Evolutionary conservation across 2,329 filamentous ascomycete genomes (phyloP).

Genomic region (Ceratocystis harringtonii): DNA sequence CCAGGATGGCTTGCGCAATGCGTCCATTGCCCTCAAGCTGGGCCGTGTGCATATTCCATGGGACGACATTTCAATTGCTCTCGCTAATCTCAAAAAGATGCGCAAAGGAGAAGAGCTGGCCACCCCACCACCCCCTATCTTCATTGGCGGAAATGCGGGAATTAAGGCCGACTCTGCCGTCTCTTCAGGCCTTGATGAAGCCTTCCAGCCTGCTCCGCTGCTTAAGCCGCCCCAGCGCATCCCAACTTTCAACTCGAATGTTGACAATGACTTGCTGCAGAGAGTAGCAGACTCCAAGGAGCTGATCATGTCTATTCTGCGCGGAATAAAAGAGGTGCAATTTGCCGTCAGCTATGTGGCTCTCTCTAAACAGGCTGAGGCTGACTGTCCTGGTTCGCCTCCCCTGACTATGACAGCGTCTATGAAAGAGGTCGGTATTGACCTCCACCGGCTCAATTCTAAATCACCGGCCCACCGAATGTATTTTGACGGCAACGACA

Average conservation of each 20-base stretch:
- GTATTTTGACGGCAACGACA: slow-evolving; percentile 88
- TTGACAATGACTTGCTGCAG: slow-evolving; percentile 46
- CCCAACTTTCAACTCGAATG: slow-evolving; percentile 14
- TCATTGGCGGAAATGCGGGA: not conserved
- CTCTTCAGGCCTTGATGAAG: slow-evolving; percentile 21
- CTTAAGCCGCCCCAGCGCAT: slow-evolving; percentile 11
- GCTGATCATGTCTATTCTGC: slow-evolving; percentile 75
- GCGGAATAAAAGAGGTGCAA: slow-evolving; percentile 91
- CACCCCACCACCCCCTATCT: not conserved
- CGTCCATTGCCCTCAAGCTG: slow-evolving; percentile 77
- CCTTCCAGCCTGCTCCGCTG: slow-evolving; percentile 23
- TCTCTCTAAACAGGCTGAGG: slow-evolving; percentile 63
- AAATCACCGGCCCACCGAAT: slow-evolving; percentile 91
- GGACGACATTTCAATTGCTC: slow-evolving; percentile 66
- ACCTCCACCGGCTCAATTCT: slow-evolving; percentile 78
- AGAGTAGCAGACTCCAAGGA: slow-evolving; percentile 86
- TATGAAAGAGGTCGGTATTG: slow-evolving; percentile 92
- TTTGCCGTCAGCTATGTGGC: slow-evolving; percentile 86
- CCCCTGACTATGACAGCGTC: slow-evolving; percentile 59
- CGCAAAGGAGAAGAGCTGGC: not conserved
- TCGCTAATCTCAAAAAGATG: slow-evolving; percentile 53
- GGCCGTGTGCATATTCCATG: slow-evolving; percentile 81
- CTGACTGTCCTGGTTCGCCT: slow-evolving; percentile 52
- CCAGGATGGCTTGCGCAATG: slow-evolving; percentile 74
- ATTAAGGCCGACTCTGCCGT: not conserved